Evolutionary conservation across 2,329 filamentous ascomycete genomes (phyloP).

Genomic region (Monosporascus sp.): DNA sequence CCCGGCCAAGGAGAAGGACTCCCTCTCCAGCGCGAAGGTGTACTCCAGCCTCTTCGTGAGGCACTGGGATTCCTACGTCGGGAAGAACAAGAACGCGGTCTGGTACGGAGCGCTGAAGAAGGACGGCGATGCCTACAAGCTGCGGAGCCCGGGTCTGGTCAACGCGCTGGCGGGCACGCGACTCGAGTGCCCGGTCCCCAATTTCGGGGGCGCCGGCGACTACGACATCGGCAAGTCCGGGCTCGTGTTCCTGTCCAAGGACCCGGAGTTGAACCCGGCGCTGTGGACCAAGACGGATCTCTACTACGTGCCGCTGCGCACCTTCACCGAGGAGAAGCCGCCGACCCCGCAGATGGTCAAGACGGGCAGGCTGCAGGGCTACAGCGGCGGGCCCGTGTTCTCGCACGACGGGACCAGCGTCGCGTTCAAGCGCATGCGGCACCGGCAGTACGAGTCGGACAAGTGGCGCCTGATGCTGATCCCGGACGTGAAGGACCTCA

Average conservation of each 20-base stretch:
- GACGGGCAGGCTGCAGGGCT: conserved; percentile 57
- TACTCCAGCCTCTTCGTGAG: conserved; percentile 73
- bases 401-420: conserved; percentile 65
- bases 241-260: conserved; percentile 70
- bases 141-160: conserved; percentile 41
- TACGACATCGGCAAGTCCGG: conserved; percentile 67
- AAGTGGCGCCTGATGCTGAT: conserved; percentile 63
- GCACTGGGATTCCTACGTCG: conserved; percentile 77
- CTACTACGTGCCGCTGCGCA: conserved; percentile 63
- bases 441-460: conserved; percentile 75
- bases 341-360: conserved; percentile 46
- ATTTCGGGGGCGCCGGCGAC: conserved; percentile 75
- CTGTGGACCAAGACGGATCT: conserved; percentile 77
- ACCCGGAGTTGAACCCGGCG: conserved; percentile 64
- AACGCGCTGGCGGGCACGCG: conserved; percentile 59
- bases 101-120: conserved; percentile 29
- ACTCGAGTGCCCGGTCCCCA: conserved; percentile 63
- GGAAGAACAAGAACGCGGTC: conserved; percentile 63
- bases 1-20: conserved; percentile 52
- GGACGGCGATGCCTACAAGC: conserved; percentile 31
- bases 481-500: conserved; percentile 52
- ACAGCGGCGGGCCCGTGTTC: conserved; percentile 63
- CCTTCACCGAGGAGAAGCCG: conserved; percentile 50
- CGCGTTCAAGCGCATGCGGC: conserved; percentile 75
- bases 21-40: conserved; percentile 59